Base-by-base conservation (phyloP, 2,329 filamentous ascomycete species). In the Fusarium sp. region DNA sequence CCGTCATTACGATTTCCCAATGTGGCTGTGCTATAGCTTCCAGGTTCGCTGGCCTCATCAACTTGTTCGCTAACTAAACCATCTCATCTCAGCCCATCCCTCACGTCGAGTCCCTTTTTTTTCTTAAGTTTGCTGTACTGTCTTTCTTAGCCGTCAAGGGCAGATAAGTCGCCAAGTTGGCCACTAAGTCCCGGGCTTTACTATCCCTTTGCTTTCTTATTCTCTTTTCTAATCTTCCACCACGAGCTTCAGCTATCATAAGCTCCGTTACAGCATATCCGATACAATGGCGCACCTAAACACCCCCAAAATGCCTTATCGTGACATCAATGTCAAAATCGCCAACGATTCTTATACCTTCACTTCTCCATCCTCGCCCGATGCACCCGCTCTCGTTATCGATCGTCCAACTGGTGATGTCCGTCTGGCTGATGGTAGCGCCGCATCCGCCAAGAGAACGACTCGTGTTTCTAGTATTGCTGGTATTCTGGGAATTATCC, bases 241-340 rank as follows among this genome's bases (percentile, higher is more conserved):
- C 13, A 42, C 48, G 11, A 71, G 51, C 69, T 70, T 37, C 56
- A 66, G 58, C 62, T 71, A 64, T 42, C 37, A 37, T 34, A 60
- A 53, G 49, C 49, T 53, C n/a, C n/a, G 24, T 42, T 47, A 20
- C 45, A 45, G 18, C 13, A 29, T 18, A 47, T n/a, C 34, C 51
- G 64, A 55, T 60, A 61, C 56, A 57, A 83, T 84, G 82, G 79
- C 80, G 61, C 77, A 80, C 60, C 73, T 81, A 40, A 77, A 77
- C 40, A 74, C 75, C 57, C 71, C 78, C 53, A 78, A 79, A 71
- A 81, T 88, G 73, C 96, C 95, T 24, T 99, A 94, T 82, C 90
- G 95, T 79, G 96, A 99, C 85, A 97, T 98, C 85, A 99, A 98
- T 81, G 90, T 99, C 80, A 94, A 97, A 81, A 92, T 94, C 72